Evolutionary conservation across 495 filamentous ascomycete species (phyloP), one percentile per base, ranked within the genome.

Genomic region (Penicillium samsonianum): DNA sequence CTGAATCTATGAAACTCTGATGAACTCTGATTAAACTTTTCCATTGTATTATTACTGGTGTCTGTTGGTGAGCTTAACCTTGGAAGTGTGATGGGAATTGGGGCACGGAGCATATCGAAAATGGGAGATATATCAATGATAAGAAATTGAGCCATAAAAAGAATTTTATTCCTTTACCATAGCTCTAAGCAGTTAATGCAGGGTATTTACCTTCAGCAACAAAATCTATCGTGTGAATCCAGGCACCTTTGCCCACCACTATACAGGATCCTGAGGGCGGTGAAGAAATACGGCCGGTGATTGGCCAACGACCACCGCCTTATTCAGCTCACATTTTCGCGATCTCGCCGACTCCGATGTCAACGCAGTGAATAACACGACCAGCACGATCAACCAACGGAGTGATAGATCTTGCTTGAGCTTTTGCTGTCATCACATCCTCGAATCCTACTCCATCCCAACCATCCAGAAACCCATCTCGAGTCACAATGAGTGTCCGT

Each of bases 401-500:
- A 53, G 61, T 47, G 25, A 49, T 52, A 65, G 57, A 41, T 43
- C 45, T 50, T 30, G 43, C 51, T 43, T 43, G 28, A 45, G 20
- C 33, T 60, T 50, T 57, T 37, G 55, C 50, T 49, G 46, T 52
- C 25, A 33, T 46, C 30, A 10, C 14, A 41, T 40, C n/a, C 6
- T 26, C 25, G 11, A 17, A 20, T 16, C 3, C 26, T 5, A 26
- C n/a, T 14, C 35, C 28, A 20, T 17, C 10, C 5, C 10, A 41
- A 40, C 37, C 14, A 26, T 17, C 52, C 38, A 57, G 26, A 41
- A 53, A 49, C 35, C 33, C 41, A 19, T 50, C 28, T 30, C 53
- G 25, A 35, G 25, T 52, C 58, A 70, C 57, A 59, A 78, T 77
- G 76, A 78, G 74, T 67, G 74, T 78, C 55, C 41, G 74, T 75